Evolutionary conservation across 495 filamentous ascomycete species (phyloP).

Genomic region (Paragyromitra xinjiangensis): DNA sequence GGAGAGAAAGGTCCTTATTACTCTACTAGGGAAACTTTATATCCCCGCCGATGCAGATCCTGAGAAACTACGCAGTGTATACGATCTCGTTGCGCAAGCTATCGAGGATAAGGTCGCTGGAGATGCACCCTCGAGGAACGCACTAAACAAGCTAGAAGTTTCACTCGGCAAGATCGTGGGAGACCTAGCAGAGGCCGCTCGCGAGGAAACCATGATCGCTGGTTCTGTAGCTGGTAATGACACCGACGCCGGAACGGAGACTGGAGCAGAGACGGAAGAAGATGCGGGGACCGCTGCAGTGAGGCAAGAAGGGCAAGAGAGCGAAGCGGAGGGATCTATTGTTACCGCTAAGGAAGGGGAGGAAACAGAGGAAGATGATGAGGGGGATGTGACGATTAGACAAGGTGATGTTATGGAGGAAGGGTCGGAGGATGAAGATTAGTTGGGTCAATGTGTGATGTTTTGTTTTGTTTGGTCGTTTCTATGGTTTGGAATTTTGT

Average conservation of each 20-base stretch:
- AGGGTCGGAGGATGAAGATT: conserved; percentile 9
- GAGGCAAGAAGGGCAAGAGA: conserved; percentile 59
- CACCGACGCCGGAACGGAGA: conserved; percentile 39
- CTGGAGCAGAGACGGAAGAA: conserved; percentile 46
- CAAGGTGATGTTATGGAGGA: conserved; percentile 55
- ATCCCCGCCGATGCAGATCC: conserved; percentile 69
- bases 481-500: conserved; percentile 6
- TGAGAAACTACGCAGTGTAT: conserved; percentile 63
- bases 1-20: conserved; percentile 81
- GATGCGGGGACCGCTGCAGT: conserved; percentile 38
- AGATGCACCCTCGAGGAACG: conserved; percentile 77
- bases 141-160: conserved; percentile 80
- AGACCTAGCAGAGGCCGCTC: conserved; percentile 61
- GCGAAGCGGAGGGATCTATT: conserved; percentile 53
- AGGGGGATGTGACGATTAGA: conserved; percentile 38
- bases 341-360: conserved; percentile 45
- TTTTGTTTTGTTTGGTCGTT: background rate
- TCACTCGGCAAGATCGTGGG: conserved; percentile 70
- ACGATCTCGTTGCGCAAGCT: conserved; percentile 69
- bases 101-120: conserved; percentile 74
- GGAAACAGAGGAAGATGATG: conserved; percentile 48
- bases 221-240: conserved; percentile 26
- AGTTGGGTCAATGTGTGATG: conserved; percentile 1
- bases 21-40: conserved; percentile 83
- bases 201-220: conserved; percentile 58